phyloP scores from a whole-genome alignment of 768 basidiomycete genomes.

The Cantharellus cinnabarinus region DNA sequence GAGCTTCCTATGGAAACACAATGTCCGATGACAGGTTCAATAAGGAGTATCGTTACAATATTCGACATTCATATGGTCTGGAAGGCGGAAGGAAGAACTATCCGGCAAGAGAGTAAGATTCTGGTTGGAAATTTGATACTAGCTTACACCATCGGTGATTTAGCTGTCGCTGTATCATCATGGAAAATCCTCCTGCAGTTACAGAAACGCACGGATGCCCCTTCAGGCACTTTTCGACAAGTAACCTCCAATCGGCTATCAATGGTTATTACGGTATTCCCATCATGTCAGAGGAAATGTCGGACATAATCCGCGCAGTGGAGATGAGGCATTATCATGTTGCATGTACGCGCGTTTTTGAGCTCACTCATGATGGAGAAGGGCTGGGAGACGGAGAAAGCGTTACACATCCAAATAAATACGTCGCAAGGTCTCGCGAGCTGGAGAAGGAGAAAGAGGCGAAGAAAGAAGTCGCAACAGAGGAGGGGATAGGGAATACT shows the following conservation, averaged over 20 bases:
- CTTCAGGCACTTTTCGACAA: slow-evolving; percentile 68
- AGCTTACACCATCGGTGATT: neutral
- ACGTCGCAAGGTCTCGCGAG: slow-evolving; percentile 12
- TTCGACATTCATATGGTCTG: slow-evolving; percentile 82
- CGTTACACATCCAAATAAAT: slow-evolving; percentile 85
- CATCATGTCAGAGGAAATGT: slow-evolving; percentile 38
- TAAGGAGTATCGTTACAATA: slow-evolving; percentile 94
- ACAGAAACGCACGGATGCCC: slow-evolving; percentile 74
- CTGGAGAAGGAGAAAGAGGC: slow-evolving; percentile 5
- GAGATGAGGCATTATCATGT: slow-evolving; percentile 76
- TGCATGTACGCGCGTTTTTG: slow-evolving; percentile 92
- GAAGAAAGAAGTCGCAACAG: neutral
- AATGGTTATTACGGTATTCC: slow-evolving; percentile 12
- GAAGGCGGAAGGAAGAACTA: slow-evolving; percentile 94
- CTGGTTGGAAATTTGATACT: neutral
- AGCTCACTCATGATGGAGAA: slow-evolving; percentile 81
- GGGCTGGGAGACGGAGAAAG: slow-evolving; percentile 72
- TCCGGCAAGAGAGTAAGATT: slow-evolving; percentile 60
- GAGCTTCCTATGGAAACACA: slow-evolving; percentile 46
- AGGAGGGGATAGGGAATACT: neutral
- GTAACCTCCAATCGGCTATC: slow-evolving; percentile 64
- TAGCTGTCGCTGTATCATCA: slow-evolving; percentile 83
- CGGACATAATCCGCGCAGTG: slow-evolving; percentile 60
- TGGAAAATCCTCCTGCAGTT: slow-evolving; percentile 40
- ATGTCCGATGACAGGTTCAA: slow-evolving; percentile 91